These are phyloP conservation scores for Inonotus hispidus DNA, from an alignment of 1,284 basidiomycete genomes.

Conservation along the genomic window DNA sequence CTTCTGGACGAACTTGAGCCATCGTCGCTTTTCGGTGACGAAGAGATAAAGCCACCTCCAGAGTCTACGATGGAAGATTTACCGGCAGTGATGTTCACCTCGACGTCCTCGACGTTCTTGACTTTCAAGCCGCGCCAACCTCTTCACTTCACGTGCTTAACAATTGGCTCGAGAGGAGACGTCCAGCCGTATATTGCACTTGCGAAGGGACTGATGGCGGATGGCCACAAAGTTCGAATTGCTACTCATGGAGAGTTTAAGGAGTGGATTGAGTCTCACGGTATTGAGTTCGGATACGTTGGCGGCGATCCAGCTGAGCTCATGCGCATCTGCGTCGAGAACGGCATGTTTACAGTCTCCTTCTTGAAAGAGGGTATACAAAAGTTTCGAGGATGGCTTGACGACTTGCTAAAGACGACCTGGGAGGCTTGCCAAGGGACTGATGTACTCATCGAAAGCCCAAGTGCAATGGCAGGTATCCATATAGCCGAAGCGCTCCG, in stretches of 20 bases:
- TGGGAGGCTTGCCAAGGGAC: slow-evolving; percentile 96
- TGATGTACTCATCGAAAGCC: slow-evolving; percentile 91
- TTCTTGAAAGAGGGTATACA: slow-evolving; percentile 88
- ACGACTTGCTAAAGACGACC: slow-evolving; percentile 88
- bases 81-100: slow-evolving; percentile 90
- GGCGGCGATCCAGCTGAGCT: slow-evolving; percentile 97
- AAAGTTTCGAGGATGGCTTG: slow-evolving; percentile 97
- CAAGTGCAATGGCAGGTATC: slow-evolving; percentile 97
- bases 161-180: slow-evolving; percentile 92
- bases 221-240: slow-evolving; percentile 83
- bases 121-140: slow-evolving; percentile 88
- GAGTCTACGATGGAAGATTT: slow-evolving; percentile 60
- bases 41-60: slow-evolving; percentile 36
- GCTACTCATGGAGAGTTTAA: slow-evolving; percentile 94
- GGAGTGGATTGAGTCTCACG: slow-evolving; percentile 94
- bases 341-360: slow-evolving; percentile 93
- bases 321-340: slow-evolving; percentile 92
- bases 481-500: slow-evolving; percentile 93
- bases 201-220: slow-evolving; percentile 85
- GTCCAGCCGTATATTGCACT: slow-evolving; percentile 95
- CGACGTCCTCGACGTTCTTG: slow-evolving; percentile 87
- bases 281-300: slow-evolving; percentile 89
- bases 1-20: slow-evolving; percentile 71
- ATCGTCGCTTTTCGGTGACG: slow-evolving; percentile 35
- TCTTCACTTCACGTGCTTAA: slow-evolving; percentile 86